Base-by-base conservation (phyloP, 148 eudicot genomes). In the Talinum fruticosum region DNA sequence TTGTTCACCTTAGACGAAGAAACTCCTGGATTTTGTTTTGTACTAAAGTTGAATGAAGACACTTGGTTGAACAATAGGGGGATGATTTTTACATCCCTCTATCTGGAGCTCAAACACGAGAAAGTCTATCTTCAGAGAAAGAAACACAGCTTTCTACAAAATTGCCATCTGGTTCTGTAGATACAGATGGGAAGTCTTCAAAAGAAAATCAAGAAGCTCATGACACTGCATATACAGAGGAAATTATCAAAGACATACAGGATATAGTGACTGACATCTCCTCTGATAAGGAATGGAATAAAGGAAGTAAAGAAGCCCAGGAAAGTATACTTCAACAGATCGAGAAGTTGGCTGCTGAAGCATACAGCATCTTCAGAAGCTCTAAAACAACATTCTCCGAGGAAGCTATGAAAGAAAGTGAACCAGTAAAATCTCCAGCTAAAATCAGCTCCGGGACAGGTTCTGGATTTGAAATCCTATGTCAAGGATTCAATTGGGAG, bases 401-500 rank as follows among this genome's bases (percentile, higher is more conserved):
- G 78, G 87, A 38, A 78, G 83, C 72, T 74, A 62, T 41, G 12
- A 19, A 70, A n/a, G 99, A 89, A 82, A 35, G 68, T 47, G 92
- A 84, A 81, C 89, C 72, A 64, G 15, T 66, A 71, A 53, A 71
- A 77, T 81, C 85, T 72, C 79, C 87, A 38, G 77, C 69, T 41
- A 78, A 81, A 59, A 86, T 91, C 76, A 54, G 67, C 76, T 89
- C 98, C 10, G 98, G 97, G 59, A 96, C 98, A 76, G 98, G 99
- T 65, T 81, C 97, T n/a, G 99, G 99, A n/a, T 89, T 34, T 76
- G 98, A 96, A 79, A 87, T 96, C 79, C 71, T 93, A 44, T 93
- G 94, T 87, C 99, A 96, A 85, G 99, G 98, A 72, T 96, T 96
- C 82, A 91, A 96, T 41, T 93, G 99, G 99, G 98, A 96, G 84